These are phyloP conservation scores for Geosmithia putterillii DNA, from an alignment of 2,329 filamentous ascomycete species.

Conservation along the genomic window DNA sequence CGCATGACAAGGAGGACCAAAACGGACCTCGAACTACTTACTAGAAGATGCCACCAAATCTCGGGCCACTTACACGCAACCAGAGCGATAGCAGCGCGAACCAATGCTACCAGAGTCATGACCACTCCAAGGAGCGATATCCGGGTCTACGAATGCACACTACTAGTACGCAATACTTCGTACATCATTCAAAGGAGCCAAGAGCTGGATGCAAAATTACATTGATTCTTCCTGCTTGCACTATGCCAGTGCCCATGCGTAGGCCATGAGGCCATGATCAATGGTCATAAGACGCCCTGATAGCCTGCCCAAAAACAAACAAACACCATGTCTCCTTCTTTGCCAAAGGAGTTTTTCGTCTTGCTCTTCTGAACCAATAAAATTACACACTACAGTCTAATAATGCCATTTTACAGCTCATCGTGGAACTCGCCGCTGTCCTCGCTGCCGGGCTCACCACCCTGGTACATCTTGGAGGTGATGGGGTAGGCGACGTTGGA, in stretches of 20 bases:
- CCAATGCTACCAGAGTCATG: no score
- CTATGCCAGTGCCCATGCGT: not conserved
- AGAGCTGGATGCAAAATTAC: not conserved
- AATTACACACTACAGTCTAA: conserved; percentile 5
- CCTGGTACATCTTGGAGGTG: conserved; percentile 90
- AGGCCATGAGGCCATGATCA: not conserved
- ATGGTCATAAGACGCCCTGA: not conserved
- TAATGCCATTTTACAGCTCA: conserved; percentile 54
- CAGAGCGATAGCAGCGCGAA: no score
- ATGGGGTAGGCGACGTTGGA: conserved; percentile 95
- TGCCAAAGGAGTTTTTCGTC: not conserved
- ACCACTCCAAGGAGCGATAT: no score
- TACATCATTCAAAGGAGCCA: not conserved
- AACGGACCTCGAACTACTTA: no score
- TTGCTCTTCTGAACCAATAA: conserved; percentile 1
- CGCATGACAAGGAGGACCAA: no score
- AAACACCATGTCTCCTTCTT: not conserved
- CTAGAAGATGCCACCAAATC: no score
- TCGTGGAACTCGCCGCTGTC: conserved; percentile 67
- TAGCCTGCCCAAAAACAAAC: not conserved
- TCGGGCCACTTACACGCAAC: no score
- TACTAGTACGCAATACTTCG: not conserved
- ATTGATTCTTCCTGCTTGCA: not conserved
- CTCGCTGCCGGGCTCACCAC: conserved; percentile 49
- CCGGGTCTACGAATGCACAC: no score